A percentile compares a stretch with the other conserved stretches of the same genome.
These are phyloP conservation scores for Amanita fuliginea DNA, from an alignment of 768 basidiomycete genomes.

Conservation along the genomic window DNA sequence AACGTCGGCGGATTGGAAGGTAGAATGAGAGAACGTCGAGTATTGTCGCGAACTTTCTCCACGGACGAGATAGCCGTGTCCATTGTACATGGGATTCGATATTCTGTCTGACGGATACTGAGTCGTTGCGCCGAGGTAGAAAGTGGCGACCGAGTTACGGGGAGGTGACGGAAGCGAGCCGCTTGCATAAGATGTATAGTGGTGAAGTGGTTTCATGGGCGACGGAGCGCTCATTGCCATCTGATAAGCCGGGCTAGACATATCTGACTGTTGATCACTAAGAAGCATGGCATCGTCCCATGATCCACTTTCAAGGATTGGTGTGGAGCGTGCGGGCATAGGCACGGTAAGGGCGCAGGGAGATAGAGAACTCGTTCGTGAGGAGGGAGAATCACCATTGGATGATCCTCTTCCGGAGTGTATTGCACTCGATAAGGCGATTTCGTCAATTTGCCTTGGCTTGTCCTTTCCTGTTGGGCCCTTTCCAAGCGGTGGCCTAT, in stretches of 20 bases:
- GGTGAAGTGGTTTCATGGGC: slow-evolving; percentile 31
- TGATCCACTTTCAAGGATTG: slow-evolving; percentile 34
- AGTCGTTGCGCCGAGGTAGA: slow-evolving; percentile 28
- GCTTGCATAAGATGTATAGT: slow-evolving; percentile 29
- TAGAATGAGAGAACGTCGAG: slow-evolving; percentile 39
- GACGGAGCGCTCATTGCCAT: slow-evolving; percentile 34
- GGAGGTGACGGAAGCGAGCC: slow-evolving; percentile 30
- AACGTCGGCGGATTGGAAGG: slow-evolving; percentile 34
- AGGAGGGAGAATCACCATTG: slow-evolving; percentile 30
- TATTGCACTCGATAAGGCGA: slow-evolving; percentile 11
- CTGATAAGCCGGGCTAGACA: slow-evolving; percentile 33
- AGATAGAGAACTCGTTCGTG: slow-evolving; percentile 52
- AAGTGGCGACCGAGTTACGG: slow-evolving; percentile 29
- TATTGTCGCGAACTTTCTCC: slow-evolving; percentile 34
- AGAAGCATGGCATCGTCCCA: slow-evolving; percentile 53
- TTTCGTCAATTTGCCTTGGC: slow-evolving; percentile 38
- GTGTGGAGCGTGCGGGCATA: slow-evolving; percentile 34
- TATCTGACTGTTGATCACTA: slow-evolving; percentile 30
- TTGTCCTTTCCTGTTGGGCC: slow-evolving; percentile 86
- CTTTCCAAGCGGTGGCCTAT: slow-evolving; percentile 62
- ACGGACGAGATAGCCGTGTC: slow-evolving; percentile 34
- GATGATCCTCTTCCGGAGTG: slow-evolving; percentile 33
- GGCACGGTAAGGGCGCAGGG: slow-evolving; percentile 45
- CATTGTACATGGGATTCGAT: slow-evolving; percentile 33
- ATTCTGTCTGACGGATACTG: slow-evolving; percentile 40